phyloP scores from a whole-genome alignment of 768 basidiomycete genomes.

The Lactarius evosmus region DNA sequence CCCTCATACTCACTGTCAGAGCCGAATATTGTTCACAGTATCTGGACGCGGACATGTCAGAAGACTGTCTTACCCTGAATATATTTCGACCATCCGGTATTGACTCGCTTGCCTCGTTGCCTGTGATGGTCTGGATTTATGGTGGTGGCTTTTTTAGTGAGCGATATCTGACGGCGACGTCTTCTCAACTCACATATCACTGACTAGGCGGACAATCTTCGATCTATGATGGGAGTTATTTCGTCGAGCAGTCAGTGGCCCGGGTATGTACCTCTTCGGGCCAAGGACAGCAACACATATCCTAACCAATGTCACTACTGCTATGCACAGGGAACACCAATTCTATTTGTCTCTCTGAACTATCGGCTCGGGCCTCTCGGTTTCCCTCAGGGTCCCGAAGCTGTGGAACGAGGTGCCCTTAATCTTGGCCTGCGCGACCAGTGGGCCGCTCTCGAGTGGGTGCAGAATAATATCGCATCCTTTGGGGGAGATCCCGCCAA shows the following conservation, averaged over 20 bases:
- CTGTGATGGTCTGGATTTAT: slow-evolving; percentile 47
- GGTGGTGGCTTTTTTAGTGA: slow-evolving; percentile 38
- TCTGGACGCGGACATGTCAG: slow-evolving; percentile 32
- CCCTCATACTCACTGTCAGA: neutral
- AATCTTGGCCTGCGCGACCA: slow-evolving; percentile 50
- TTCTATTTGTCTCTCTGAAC: slow-evolving; percentile 49
- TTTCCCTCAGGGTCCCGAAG: slow-evolving; percentile 45
- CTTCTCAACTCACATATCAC: neutral
- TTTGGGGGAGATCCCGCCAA: slow-evolving; percentile 35
- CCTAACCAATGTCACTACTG: neutral
- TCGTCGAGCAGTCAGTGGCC: slow-evolving; percentile 19
- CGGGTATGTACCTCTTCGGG: slow-evolving; percentile 12
- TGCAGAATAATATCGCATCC: slow-evolving; percentile 32
- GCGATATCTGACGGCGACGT: neutral
- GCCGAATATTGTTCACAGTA: neutral
- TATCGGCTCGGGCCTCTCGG: slow-evolving; percentile 52
- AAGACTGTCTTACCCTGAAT: slow-evolving; percentile 51
- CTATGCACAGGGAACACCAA: slow-evolving; percentile 23
- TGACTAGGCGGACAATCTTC: slow-evolving; percentile 16
- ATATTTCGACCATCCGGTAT: slow-evolving; percentile 41
- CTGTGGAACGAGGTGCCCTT: slow-evolving; percentile 37
- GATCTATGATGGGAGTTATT: slow-evolving; percentile 1
- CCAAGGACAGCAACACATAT: neutral
- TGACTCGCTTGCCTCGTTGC: slow-evolving; percentile 32
- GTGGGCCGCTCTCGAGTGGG: slow-evolving; percentile 33